Evolutionary conservation across 148 eudicot species (phyloP).

Genomic region (Rhododendron simsii): DNA sequence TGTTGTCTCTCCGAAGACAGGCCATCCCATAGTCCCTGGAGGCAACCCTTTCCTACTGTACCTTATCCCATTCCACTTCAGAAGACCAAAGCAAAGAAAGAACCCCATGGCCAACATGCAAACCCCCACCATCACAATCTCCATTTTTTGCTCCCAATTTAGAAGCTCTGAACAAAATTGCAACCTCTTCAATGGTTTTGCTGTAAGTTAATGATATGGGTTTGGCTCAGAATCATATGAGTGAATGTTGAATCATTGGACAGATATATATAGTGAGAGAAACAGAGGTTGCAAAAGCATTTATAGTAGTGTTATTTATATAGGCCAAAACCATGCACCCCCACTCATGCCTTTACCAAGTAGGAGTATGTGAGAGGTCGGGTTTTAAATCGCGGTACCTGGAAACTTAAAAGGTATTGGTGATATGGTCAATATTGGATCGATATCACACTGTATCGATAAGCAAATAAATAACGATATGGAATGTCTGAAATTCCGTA

Average conservation of each 20-base stretch:
- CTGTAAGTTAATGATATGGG: background rate
- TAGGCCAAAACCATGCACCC: constrained; percentile 7
- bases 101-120: background rate
- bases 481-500: too few relatives aligned
- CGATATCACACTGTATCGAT: too few relatives aligned
- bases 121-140: constrained; percentile 5
- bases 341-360: background rate
- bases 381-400: too few relatives aligned
- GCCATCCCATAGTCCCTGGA: constrained; percentile 91
- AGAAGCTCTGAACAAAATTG: background rate
- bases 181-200: background rate
- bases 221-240: background rate
- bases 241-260: background rate
- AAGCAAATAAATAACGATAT: too few relatives aligned
- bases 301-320: background rate
- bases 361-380: background rate
- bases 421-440: too few relatives aligned
- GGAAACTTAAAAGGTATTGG: too few relatives aligned
- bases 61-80: constrained; percentile 61
- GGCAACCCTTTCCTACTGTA: constrained; percentile 57
- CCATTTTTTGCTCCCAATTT: constrained; percentile 8
- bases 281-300: background rate
- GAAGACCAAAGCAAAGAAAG: constrained; percentile 25
- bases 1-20: constrained; percentile 68
- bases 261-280: background rate